Evolutionary conservation across 2,329 filamentous ascomycete genomes (phyloP), one percentile per base, ranked within the genome.

Genomic region (Neonectria punicea): DNA sequence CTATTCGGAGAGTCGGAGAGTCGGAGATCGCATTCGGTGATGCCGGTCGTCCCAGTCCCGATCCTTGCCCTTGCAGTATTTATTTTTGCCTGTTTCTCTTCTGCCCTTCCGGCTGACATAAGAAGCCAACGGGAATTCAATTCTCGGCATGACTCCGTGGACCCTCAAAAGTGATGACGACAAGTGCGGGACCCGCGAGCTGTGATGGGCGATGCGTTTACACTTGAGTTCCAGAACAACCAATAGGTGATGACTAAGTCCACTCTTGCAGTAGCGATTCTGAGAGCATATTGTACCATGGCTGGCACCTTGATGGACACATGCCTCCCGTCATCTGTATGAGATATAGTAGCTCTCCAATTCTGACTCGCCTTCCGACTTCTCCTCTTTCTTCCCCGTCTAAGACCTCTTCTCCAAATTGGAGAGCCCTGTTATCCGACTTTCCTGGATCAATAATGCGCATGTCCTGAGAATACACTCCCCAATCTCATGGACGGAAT

Each of bases 251-350:
- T 62, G 58, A 60, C 58, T 60, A 60, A 60, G 49, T n/a, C 30
- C 18, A 8, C 36, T 47, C 41, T 46, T 44, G 18, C n/a, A 16
- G 53, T 25, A 25, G 25, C 25, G 25, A 25, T 5, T 13, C 28
- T 46, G 18, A 25, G 6, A 14, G 36, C 14, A n/a, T 20, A 57
- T 57, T 58, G 53, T 22, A 47, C 39, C 60, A 36, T 61, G 51
- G 64, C 65, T 61, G 51, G 64, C 65, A 77, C 75, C 76, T 76
- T 78, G 76, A 77, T 77, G 72, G 76, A 67, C 67, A 74, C 46
- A 30, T 30, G 53, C 53, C 62, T 44, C 25, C 20, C 13, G 41
- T 25, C 58, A 41, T 56, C 28, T 53, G 28, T 49, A 16, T 14
- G 28, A 30, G 34, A 44, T 46, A 51, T 61, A 34, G 61, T 66